Percentiles rank a stretch among this genome's conserved stretches.
phyloP scores from a whole-genome alignment of 177 flowering plant species.

The Vitis hybrid region DNA sequence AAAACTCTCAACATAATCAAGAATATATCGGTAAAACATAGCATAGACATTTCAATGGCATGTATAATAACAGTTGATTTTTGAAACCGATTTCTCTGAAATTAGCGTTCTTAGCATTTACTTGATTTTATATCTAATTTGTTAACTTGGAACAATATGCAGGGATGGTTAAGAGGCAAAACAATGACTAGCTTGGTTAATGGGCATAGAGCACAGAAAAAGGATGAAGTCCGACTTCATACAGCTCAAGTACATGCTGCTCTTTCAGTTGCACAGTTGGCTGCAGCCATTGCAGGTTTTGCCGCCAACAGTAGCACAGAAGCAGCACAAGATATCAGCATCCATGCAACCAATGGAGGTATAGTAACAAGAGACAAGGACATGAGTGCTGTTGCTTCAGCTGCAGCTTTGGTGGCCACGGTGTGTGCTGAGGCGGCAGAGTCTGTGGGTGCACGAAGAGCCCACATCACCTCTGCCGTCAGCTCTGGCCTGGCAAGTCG shows the following conservation, averaged over 20 bases:
- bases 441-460: slow-evolving; percentile 25
- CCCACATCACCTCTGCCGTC: slow-evolving; percentile 22
- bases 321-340: background rate
- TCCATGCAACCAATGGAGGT: background rate
- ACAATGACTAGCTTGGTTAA: slow-evolving; percentile 10
- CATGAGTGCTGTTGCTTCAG: slow-evolving; percentile 23
- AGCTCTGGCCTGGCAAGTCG: slow-evolving; percentile 25
- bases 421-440: slow-evolving; percentile 39
- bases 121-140: background rate
- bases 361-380: slow-evolving; percentile 1
- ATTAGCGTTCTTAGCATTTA: background rate
- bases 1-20: background rate
- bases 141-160: slow-evolving; percentile 1
- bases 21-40: slow-evolving; percentile 6
- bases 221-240: slow-evolving; percentile 28
- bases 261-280: slow-evolving; percentile 29
- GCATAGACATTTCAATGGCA: no score
- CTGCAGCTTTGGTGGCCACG: slow-evolving; percentile 30
- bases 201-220: slow-evolving; percentile 13
- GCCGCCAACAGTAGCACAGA: slow-evolving; percentile 8
- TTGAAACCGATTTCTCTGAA: background rate
- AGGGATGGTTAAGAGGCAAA: slow-evolving; percentile 21
- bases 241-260: slow-evolving; percentile 32
- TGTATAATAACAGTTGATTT: no score
- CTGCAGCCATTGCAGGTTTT: slow-evolving; percentile 30